Base-by-base conservation (phyloP, 345 rosid genomes). In the Firmiana major region DNA sequence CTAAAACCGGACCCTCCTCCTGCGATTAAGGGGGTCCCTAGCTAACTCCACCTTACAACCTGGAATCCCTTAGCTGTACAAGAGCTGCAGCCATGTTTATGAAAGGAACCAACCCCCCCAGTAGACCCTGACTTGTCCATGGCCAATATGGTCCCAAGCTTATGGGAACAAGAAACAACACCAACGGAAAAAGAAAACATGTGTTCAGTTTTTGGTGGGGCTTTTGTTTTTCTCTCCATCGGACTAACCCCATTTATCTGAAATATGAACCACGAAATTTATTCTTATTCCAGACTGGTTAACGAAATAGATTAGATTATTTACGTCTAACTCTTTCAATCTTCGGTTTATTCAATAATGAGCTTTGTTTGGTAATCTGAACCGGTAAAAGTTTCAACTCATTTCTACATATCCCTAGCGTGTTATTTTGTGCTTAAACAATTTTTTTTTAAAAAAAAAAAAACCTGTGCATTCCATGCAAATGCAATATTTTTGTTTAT, bases 71-170 rank as follows among this genome's bases (percentile, higher is more conserved):
- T 81, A 78, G 84, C 86, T 79, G 84, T 75, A 49, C 79, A 8
- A 69, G 58, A 78, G 82, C 21, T 74, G 84, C 80, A 64, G 22
- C 75, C 2, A 70, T 73, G 78, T 46, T 73, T 75, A 42, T 55
- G 75, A 65, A 54, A 55, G 71, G 46, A 80, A 77, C 80, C 84
- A 60, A 51, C 54, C 19, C 76, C 71, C 57, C 63, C 48, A 9
- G 31, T 57, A 57, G 62, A n/a, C 78, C 19, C 79, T 63, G 40
- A 73, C 79, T 63, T 58, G 75, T n/a, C 54, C n/a, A 54, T 45
- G 64, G 81, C 81, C 84, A 22, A 75, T 12, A 21, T 76, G 85
- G 88, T 80, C 86, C 85, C 84, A 11, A 65, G 71, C 79, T 78
- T 66, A 51, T 24, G 62, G 87, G 86, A 84, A 73, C 81, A 78